Base-by-base conservation (phyloP, 2,329 filamentous ascomycete genomes). In the Gaeumannomyces tritici region DNA sequence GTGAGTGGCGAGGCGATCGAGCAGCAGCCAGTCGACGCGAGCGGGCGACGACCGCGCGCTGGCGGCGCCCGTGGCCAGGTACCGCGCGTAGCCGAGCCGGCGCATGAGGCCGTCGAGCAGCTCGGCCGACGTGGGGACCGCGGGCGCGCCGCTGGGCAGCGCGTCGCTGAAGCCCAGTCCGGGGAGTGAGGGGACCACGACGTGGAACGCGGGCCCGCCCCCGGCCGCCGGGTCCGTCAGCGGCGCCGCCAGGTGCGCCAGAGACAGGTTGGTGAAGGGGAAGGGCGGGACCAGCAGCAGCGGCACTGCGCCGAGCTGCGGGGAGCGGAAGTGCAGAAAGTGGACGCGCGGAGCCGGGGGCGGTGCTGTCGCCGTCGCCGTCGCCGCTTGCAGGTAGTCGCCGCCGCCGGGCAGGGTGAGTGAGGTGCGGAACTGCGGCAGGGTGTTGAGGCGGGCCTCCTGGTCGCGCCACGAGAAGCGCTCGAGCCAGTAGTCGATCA, bases 401-500 rank as follows among this genome's bases (percentile, higher is more conserved):
- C 18, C 29, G 42, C 18, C 29, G 8, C 70, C 74, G 29, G 74
- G 74, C 59, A 76, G 68, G 1, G 72, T 67, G 62, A 89, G 77
- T 18, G 75, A 76, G 15, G 84, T 87, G 33, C 87, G 82, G 70
- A 82, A 89, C 71, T 89, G 87, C 0, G 86, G 82, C n/a, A 89
- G 74, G 0, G 75, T 72, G 70, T 90, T 89, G 66, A 88, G 78
- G 55, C 73, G 69, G 9, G 77, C 73, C 72, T 89, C 87, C 62
- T 84, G 79, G 2, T 78, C 74, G 59, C 83, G 79, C 86, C 87
- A 90, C 63, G 82, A 82, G 71, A 88, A 89, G 57, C 81, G 76
- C 64, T 89, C 86, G 35, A 88, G 78, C 83, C 86, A 89, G 68
- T 79, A 87, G 70, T 89, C 86, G 63, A 89, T 77, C 65, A 89